Conservation (phyloP, 2,329 filamentous ascomycete species). For the Pseudofabraea citricarpa region DNA sequence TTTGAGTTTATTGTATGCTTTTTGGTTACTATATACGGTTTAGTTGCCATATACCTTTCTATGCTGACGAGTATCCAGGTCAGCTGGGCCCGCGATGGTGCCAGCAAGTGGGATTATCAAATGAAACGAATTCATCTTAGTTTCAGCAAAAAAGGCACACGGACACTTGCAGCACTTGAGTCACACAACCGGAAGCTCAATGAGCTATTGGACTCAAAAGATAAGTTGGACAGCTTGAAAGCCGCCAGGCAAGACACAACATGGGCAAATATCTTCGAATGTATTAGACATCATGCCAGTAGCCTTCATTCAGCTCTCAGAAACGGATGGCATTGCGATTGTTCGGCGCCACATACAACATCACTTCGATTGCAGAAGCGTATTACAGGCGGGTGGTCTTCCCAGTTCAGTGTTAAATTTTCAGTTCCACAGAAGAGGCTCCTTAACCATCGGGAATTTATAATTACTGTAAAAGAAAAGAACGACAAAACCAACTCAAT, state of each 20-base stretch:
- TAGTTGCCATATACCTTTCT: too few relatives aligned
- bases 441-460: not conserved
- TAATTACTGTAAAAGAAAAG: slow-evolving; percentile 2
- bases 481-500: not conserved
- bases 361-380: slow-evolving; percentile 17
- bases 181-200: slow-evolving; percentile 16
- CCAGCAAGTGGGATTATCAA: slow-evolving; percentile 20
- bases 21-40: too few relatives aligned
- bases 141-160: slow-evolving; percentile 17
- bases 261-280: slow-evolving; percentile 16
- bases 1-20: too few relatives aligned
- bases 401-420: slow-evolving; percentile 14
- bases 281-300: slow-evolving; percentile 17
- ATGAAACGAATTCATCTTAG: slow-evolving; percentile 16
- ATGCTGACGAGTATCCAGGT: too few relatives aligned
- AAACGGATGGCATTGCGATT: slow-evolving; percentile 19
- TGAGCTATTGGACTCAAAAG: slow-evolving; percentile 14
- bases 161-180: slow-evolving; percentile 11
- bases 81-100: slow-evolving; percentile 17
- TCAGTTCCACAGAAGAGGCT: not conserved
- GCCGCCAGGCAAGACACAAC: slow-evolving; percentile 14
- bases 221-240: slow-evolving; percentile 13
- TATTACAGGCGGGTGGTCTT: slow-evolving; percentile 10
- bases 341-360: slow-evolving; percentile 11
- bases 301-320: slow-evolving; percentile 17